Evolutionary conservation across 2,329 filamentous ascomycete genomes (phyloP), one percentile per base, ranked within the genome.

Genomic region (Pestalotiopsis sp.): DNA sequence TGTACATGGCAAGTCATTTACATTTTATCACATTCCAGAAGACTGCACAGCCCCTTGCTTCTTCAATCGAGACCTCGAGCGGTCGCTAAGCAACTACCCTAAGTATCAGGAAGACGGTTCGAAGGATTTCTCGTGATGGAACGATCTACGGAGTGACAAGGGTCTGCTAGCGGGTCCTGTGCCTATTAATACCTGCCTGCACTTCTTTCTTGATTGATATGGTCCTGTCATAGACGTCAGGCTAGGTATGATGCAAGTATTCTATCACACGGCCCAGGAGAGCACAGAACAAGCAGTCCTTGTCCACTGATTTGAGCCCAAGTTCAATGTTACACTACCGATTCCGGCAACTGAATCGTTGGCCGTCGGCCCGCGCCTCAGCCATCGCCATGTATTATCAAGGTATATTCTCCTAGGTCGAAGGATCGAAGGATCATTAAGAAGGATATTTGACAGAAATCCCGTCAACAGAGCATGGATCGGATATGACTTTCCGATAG

Each of bases 81-180:
- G 7, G 31, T 36, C n/a, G 27, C 38, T 27, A 6, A n/a, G 17
- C 27, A 36, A 36, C 31, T 31, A 31, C 12, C 60, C 25, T 20
- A 9, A 12, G 27, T 63, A 65, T 65, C 49, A 39, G 62, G 31
- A 36, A 14, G 39, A 39, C 12, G 12, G 60, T 6, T 23, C 39
- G 20, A 49, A 65, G 62, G 62, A 65, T 65, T 65, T 27, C 41
- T 65, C 62, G 62, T 65, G 62, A 25, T 23, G 27, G 20, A n/a
- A 36, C 13, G 20, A 39, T 65, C 23, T 20, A 45, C 62, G 9
- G 14, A 27, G 62, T 7, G 14, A 45, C 20, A 27, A 12, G 38
- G 38, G n/a, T 45, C 62, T 20, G 20, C 62, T 49, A 25, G n/a
- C 38, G 41, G 38, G 20, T 25, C 38, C 31, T 39, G 39, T 12